Percentiles rank a stretch among this genome's conserved stretches.
These are phyloP conservation scores for Naegleria lovaniensis DNA, from an alignment of 208 protist species.

Conservation along the genomic window DNA sequence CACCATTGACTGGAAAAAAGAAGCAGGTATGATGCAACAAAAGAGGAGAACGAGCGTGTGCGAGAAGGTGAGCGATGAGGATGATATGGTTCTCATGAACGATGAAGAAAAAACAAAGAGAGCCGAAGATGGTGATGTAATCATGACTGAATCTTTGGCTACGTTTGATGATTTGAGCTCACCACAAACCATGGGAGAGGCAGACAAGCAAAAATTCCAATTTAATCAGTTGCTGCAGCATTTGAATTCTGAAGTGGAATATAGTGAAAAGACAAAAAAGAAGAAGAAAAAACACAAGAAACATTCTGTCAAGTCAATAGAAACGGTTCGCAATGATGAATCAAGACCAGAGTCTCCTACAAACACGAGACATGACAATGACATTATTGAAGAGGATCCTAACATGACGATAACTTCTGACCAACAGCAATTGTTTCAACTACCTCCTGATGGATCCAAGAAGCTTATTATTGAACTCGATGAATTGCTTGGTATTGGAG, in stretches of 20 bases:
- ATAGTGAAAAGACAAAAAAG: neutral
- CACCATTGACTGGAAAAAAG: neutral
- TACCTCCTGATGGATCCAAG: neutral
- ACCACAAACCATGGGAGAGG: neutral
- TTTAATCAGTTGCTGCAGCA: neutral
- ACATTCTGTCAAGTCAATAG: neutral
- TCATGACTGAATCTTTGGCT: neutral
- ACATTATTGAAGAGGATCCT: neutral
- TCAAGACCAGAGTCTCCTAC: neutral
- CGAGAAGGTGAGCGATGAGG: neutral
- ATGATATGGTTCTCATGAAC: neutral
- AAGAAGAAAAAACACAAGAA: neutral
- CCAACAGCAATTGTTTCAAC: neutral
- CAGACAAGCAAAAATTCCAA: neutral
- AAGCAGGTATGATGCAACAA: neutral
- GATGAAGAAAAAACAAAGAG: neutral
- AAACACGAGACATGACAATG: neutral
- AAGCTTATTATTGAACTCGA: slow-evolving; percentile 6
- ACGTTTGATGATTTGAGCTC: neutral
- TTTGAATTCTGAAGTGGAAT: neutral
- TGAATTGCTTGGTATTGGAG: slow-evolving; percentile 1
- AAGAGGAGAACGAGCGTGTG: neutral
- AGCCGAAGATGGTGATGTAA: neutral
- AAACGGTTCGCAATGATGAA: neutral
- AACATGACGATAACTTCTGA: neutral